Evolutionary conservation across 169 alveolate genomes (phyloP), one percentile per base, ranked within the genome.

Genomic region (Eimeria falciformis): DNA sequence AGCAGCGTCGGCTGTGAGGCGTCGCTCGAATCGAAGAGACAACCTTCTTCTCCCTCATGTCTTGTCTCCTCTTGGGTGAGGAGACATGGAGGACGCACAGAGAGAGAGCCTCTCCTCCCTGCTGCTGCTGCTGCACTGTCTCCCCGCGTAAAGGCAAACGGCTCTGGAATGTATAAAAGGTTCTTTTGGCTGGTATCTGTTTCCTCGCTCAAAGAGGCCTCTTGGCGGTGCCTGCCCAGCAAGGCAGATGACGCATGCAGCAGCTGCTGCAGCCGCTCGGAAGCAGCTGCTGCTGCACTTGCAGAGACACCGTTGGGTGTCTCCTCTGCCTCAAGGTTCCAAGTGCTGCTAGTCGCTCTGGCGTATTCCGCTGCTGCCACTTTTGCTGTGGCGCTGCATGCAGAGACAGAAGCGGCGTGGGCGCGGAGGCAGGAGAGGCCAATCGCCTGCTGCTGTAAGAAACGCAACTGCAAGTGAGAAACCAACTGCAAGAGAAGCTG

Each of bases 401-500:
- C 84, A 21, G 58, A 53, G 45, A 73, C 62, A 25, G 84, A 53
- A 43, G 84, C 84, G n/a, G 84, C 84, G 84, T 73, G 84, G 6
- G 84, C 37, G n/a, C 84, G 84, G 62, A 73, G 58, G 11, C 62
- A 43, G 29, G 84, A 73, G 58, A 73, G 45, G 84, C 84, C 84
- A 27, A 73, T 40, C 4, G 84, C 84, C 17, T 45, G 84, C 40
- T 40, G 58, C 84, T 73, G 37, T 1, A 73, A 45, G 18, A 43
- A n/a, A 25, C 45, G 84, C 37, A 73, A 6, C 40, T 40, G 56
- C 62, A 73, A 27, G 40, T 58, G n/a, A 27, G 84, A 40, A 33
- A 33, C 84, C 4, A 73, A 58, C 84, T 73, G 84, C 84, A 73
- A 37, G 40, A 73, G 84, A 53, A 73, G 11, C 84, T 73, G 84